These are phyloP conservation scores for Trametes polyzona DNA, from an alignment of 1,284 basidiomycete genomes.

Conservation along the genomic window DNA sequence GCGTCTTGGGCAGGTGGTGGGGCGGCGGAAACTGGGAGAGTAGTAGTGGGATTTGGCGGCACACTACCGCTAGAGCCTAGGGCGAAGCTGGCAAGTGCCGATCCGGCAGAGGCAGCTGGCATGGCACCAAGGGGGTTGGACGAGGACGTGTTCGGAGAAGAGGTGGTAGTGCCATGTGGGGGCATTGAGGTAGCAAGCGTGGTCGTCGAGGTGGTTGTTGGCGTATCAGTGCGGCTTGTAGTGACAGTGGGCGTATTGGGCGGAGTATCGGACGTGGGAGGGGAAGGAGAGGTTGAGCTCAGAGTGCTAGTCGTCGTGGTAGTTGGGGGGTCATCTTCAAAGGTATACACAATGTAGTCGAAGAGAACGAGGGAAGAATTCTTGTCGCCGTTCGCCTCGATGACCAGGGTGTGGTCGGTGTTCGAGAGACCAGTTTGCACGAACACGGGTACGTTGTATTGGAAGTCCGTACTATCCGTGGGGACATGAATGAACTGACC, in stretches of 20 bases:
- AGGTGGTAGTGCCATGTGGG: not conserved
- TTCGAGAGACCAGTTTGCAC: not conserved
- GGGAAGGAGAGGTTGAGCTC: not conserved
- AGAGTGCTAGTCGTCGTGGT: not conserved
- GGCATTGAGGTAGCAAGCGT: not conserved
- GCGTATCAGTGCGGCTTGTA: not conserved
- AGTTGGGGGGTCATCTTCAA: not conserved
- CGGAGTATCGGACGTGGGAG: not conserved
- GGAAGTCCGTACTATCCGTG: not conserved
- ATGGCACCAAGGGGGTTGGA: too few species aligned
- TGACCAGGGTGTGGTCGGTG: constrained; percentile 5
- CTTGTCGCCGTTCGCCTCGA: not conserved
- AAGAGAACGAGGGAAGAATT: constrained; percentile 14
- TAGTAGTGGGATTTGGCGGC: not conserved
- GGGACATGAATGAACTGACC: not conserved
- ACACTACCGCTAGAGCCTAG: not conserved
- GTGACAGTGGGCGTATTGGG: not conserved
- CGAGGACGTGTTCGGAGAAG: too few species aligned
- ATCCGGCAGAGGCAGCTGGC: too few species aligned
- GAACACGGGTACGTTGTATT: constrained; percentile 14
- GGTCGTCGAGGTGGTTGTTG: not conserved
- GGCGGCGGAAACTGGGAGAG: not conserved
- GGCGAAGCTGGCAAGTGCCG: too few species aligned
- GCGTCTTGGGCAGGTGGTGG: not conserved
- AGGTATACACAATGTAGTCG: constrained; percentile 17